Conservation (phyloP, 2,329 filamentous ascomycete genomes). For the Xylaria sp. region DNA sequence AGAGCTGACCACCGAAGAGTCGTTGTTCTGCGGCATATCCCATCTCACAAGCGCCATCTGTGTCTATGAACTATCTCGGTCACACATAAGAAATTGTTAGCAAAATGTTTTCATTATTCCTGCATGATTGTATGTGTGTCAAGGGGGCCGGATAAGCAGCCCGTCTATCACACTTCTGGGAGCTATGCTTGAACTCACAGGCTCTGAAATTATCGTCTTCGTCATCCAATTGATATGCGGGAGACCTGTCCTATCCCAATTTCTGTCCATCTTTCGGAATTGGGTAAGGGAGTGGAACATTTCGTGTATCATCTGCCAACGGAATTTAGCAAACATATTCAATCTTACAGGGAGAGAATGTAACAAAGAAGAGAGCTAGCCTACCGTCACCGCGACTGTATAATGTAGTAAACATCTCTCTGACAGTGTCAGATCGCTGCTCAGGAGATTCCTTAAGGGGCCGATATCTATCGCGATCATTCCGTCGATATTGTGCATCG, state of each 20-base stretch:
- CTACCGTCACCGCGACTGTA: neutral
- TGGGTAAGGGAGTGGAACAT: constrained; percentile 1
- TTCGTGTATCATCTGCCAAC: constrained; percentile 15
- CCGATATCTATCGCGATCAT: neutral
- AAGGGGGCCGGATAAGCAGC: too few species aligned
- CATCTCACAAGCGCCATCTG: constrained; percentile 3
- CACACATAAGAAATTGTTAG: too few species aligned
- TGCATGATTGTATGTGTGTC: too few species aligned
- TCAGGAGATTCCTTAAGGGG: neutral
- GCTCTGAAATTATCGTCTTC: neutral
- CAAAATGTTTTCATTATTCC: too few species aligned
- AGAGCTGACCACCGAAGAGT: constrained; percentile 9
- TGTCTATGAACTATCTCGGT: neutral
- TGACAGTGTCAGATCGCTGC: neutral
- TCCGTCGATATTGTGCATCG: accelerated
- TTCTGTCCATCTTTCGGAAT: neutral
- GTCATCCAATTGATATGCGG: neutral
- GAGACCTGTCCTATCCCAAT: neutral
- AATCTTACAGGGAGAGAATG: too few species aligned
- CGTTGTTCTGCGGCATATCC: constrained; percentile 9
- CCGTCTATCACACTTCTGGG: too few species aligned
- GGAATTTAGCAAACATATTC: neutral
- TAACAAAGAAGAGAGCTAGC: neutral
- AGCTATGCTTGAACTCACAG: constrained; percentile 22
- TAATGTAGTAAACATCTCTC: constrained; percentile 5